Percentiles rank a stretch among this genome's conserved stretches.
Evolutionary conservation across 345 rosid species (phyloP).

Genomic region (Citrus cavaleriei): DNA sequence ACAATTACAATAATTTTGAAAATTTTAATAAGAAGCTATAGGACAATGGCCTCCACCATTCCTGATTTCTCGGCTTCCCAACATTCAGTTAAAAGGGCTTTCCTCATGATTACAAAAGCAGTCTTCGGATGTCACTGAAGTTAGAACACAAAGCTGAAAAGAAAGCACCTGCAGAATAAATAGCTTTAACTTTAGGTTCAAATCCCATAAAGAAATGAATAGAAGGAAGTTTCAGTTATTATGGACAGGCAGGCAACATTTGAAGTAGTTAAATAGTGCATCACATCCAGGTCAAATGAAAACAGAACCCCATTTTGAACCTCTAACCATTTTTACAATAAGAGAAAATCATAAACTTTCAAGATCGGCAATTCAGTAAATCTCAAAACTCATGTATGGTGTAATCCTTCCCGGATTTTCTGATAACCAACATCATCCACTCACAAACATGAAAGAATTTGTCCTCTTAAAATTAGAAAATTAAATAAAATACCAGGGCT

Average conservation of each 20-base stretch:
- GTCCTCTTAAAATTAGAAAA: not conserved
- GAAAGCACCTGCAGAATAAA: conserved; percentile 64
- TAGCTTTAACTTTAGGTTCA: not conserved
- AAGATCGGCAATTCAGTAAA: not conserved
- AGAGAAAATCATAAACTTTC: not conserved
- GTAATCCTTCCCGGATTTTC: not conserved
- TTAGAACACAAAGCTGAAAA: conserved; percentile 60
- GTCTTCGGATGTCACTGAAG: conserved; percentile 76
- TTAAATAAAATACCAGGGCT: not conserved
- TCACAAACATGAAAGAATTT: not conserved
- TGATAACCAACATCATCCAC: not conserved
- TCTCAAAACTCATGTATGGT: not conserved
- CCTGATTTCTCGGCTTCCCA: conserved; percentile 2
- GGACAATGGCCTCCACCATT: not conserved
- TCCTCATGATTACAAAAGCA: conserved; percentile 48
- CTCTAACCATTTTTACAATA: not conserved
- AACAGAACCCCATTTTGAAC: not conserved
- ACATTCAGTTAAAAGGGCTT: not conserved
- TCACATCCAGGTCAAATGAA: not conserved
- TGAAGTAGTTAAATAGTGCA: not conserved
- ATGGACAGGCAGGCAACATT: not conserved
- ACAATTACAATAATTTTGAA: not conserved
- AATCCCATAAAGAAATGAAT: not conserved
- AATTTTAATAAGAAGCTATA: conserved; percentile 8
- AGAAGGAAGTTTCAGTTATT: not conserved